Evolutionary conservation across 805 yeast species (phyloP), one percentile per base, ranked within the genome.

Genomic region (Lipomyces sp.): DNA sequence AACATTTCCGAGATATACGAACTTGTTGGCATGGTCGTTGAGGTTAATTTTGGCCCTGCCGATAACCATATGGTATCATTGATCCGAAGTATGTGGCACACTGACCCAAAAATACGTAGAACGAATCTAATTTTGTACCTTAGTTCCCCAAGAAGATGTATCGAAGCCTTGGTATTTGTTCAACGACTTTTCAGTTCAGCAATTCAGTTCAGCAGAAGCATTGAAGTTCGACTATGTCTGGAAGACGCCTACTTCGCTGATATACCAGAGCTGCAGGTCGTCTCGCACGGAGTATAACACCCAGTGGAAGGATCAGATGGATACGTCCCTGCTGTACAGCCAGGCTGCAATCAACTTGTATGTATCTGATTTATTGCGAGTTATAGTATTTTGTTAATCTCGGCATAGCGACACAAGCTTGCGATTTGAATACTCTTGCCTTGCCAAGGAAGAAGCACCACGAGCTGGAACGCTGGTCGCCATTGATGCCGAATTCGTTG

Each of bases 401-500:
- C 15, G 29, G 6, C 39, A 29, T 51, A 87, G 88, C 0, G 85
- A 86, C 67, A 86, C 85, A 61, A 84, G 82, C 0, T 81, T 83
- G 64, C 82, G 80, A 56, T 80, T 84, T 61, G 94, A 91, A 69
- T 90, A 90, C 74, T 84, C 86, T 71, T 79, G 90, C n/a, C 78
- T 91, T 65, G 86, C 92, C 0, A 78, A 79, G 24, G 82, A 83
- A 57, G 93, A 90, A 72, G 90, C 91, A 0, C 97, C 97, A 0
- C 74, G 74, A 29, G 83, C 87, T 0, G 97, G 97, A 0, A 81
- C 90, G 0, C 76, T 92, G 51, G 87, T 94, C 24, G 99, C 98
- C 0, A 89, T 95, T 64, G 99, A 95, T 80, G 98, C 99, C 0
- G 99, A 95, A 77, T 95, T 96, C 81, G 98, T 95, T 2, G 84